phyloP scores from a whole-genome alignment of 2,329 filamentous ascomycete species.

The Akanthomyces dipterigenus region DNA sequence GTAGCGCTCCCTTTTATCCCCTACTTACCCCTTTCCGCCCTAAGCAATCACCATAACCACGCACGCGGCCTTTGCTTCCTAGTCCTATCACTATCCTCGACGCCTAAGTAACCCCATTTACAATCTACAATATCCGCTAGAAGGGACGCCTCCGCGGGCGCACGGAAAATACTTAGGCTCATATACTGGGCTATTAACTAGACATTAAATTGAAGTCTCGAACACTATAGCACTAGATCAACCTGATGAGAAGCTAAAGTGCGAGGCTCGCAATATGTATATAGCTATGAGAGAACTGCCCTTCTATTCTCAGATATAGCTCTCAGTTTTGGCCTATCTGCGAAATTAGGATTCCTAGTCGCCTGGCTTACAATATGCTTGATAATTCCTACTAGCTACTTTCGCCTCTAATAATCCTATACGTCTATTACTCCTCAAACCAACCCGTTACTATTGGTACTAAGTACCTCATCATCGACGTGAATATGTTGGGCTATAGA shows the following conservation, averaged over 20 bases:
- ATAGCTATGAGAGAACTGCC: slow-evolving; percentile 13
- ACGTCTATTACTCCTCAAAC: no score
- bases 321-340: slow-evolving; percentile 19
- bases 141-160: slow-evolving; percentile 11
- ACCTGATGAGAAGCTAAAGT: slow-evolving; percentile 33
- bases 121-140: slow-evolving; percentile 8
- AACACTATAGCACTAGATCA: not conserved
- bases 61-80: slow-evolving; percentile 7
- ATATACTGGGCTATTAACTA: not conserved
- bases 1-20: no score
- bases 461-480: no score
- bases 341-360: slow-evolving; percentile 8
- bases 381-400: no score
- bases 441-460: no score
- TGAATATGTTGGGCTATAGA: not conserved
- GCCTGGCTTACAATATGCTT: no score
- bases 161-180: not conserved
- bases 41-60: no score
- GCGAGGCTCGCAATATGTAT: slow-evolving; percentile 15
- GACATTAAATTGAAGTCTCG: no score
- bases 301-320: slow-evolving; percentile 17
- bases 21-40: no score
- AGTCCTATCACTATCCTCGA: slow-evolving; percentile 11
- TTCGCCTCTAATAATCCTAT: no score
- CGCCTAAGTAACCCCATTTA: slow-evolving; percentile 13